These are phyloP conservation scores for Colletotrichum cereale DNA, from an alignment of 2,329 filamentous ascomycete genomes.

Conservation along the genomic window DNA sequence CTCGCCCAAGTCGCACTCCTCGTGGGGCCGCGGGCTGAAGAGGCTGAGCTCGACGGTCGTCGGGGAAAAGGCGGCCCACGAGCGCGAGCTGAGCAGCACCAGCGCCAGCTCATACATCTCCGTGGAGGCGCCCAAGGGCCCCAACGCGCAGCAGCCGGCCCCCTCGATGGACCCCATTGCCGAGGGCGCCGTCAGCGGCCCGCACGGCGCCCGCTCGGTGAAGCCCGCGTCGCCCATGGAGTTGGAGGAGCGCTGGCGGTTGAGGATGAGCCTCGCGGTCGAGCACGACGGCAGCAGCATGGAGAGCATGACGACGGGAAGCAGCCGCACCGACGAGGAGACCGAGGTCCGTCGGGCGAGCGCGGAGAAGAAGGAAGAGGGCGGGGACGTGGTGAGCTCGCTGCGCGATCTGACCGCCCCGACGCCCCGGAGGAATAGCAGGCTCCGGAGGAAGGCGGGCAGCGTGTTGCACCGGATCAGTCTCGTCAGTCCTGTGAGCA, in stretches of 20 bases:
- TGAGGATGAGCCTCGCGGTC: constrained; percentile 9
- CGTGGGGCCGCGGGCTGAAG: constrained; percentile 27
- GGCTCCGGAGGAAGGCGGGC: constrained; percentile 36
- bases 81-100: constrained; percentile 11
- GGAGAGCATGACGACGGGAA: constrained; percentile 48
- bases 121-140: constrained; percentile 9
- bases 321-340: constrained; percentile 43
- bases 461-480: constrained; percentile 38
- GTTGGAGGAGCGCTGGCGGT: constrained; percentile 21
- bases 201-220: background rate
- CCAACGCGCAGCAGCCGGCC: background rate
- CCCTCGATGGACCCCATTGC: constrained; percentile 26
- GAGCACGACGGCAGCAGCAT: constrained; percentile 40
- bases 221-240: constrained; percentile 13
- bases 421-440: constrained; percentile 2
- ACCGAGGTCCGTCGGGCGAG: constrained; percentile 40
- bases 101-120: constrained; percentile 29
- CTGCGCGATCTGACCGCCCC: constrained; percentile 25
- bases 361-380: constrained; percentile 41
- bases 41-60: constrained; percentile 27
- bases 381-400: constrained; percentile 41
- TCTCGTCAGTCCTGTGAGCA: constrained; percentile 30
- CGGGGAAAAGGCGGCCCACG: background rate
- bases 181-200: background rate
- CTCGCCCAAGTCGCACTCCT: constrained; percentile 42